These are phyloP conservation scores for Ceratocystis colombiana DNA, from an alignment of 2,329 filamentous ascomycete species.

Conservation along the genomic window DNA sequence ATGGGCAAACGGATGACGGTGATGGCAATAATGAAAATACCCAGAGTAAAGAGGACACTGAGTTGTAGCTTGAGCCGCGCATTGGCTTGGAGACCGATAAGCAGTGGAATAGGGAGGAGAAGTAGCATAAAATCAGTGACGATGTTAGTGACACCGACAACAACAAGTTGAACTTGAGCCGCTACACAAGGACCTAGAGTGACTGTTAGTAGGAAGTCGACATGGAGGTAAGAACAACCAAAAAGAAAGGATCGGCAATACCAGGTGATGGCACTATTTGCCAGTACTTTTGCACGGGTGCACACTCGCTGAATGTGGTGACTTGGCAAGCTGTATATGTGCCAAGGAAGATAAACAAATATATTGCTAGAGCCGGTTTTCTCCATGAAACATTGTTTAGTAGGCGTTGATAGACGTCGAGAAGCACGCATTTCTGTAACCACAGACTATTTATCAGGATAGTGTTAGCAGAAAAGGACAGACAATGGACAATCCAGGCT, in stretches of 20 bases:
- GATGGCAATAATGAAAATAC: conserved; percentile 35
- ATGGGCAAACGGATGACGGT: conserved; percentile 35
- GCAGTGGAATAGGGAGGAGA: conserved; percentile 21
- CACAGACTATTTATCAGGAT: conserved; percentile 28
- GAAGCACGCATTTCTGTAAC: conserved; percentile 30
- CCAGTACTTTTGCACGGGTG: conserved; percentile 47
- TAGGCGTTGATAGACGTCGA: conserved; percentile 30
- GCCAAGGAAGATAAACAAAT: conserved; percentile 30
- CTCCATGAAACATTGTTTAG: conserved; percentile 28
- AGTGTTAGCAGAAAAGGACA: neutral
- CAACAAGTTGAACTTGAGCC: conserved; percentile 32
- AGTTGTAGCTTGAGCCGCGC: conserved; percentile 32
- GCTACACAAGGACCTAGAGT: conserved; percentile 29
- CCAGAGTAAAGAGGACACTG: conserved; percentile 33
- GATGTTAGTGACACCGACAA: conserved; percentile 32
- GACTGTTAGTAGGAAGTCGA: neutral
- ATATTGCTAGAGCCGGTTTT: conserved; percentile 29
- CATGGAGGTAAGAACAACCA: neutral
- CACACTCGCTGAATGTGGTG: conserved; percentile 33
- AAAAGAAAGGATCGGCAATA: conserved; percentile 23
- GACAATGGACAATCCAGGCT: neutral
- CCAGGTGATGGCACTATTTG: conserved; percentile 40
- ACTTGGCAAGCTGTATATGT: conserved; percentile 32
- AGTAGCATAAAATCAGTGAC: conserved; percentile 24
- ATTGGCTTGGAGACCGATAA: conserved; percentile 28